phyloP scores from a whole-genome alignment of 2,329 filamentous ascomycete genomes.

The Falciphora oryzae region DNA sequence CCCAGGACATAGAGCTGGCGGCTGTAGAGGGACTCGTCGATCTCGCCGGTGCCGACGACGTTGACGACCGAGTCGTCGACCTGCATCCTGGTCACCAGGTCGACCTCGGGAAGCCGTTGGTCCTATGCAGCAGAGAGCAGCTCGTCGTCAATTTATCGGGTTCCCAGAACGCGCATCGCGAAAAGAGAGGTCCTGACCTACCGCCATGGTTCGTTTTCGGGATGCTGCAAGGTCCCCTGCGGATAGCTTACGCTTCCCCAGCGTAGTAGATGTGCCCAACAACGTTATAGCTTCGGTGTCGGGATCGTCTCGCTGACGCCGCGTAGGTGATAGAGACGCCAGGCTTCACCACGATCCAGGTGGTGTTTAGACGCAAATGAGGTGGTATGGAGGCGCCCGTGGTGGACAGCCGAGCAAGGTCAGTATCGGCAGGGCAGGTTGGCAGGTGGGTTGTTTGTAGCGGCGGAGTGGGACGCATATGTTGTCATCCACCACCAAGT shows the following conservation, averaged over 20 bases:
- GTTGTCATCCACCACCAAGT: background rate
- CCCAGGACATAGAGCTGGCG: slow-evolving; percentile 67
- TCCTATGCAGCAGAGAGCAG: slow-evolving; percentile 29
- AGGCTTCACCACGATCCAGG: background rate
- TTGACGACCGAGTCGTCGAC: slow-evolving; percentile 55
- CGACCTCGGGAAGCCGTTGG: slow-evolving; percentile 50
- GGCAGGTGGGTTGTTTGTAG: background rate
- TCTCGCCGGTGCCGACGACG: slow-evolving; percentile 48
- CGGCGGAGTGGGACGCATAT: background rate
- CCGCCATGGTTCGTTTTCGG: slow-evolving; percentile 56
- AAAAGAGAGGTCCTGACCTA: slow-evolving; percentile 31
- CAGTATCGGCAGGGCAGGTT: background rate
- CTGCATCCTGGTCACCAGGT: slow-evolving; percentile 60
- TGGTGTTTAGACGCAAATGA: background rate
- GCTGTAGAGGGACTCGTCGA: slow-evolving; percentile 70
- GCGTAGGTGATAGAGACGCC: background rate
- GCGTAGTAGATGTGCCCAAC: slow-evolving; percentile 32
- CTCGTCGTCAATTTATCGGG: slow-evolving; percentile 7
- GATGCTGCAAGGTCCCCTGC: slow-evolving; percentile 51
- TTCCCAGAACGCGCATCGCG: background rate
- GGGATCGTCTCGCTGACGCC: background rate
- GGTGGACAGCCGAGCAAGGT: background rate
- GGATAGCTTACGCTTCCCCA: slow-evolving; percentile 64
- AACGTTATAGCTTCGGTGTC: background rate
- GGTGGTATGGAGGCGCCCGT: background rate